Percentiles rank a stretch among this genome's conserved stretches.
Conservation (phyloP, 192 early-diverging fungal genomes). For the Rhizoclosmatium globosum region DNA sequence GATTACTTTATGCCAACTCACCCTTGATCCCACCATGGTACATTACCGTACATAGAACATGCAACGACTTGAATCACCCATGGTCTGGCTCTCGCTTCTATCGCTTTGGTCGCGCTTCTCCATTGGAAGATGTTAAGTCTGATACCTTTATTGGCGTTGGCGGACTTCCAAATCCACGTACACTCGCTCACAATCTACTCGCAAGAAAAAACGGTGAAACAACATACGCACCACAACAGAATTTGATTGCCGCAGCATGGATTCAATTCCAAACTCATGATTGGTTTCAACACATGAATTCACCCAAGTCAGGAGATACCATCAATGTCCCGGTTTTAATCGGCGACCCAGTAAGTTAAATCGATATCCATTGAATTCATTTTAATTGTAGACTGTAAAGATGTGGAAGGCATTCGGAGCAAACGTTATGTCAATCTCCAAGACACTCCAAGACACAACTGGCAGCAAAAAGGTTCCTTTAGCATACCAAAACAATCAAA, state of each 20-base stretch:
- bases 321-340: slow-evolving; percentile 37
- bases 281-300: slow-evolving; percentile 36
- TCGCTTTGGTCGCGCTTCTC: neutral
- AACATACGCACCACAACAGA: neutral
- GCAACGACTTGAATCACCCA: neutral
- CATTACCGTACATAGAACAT: neutral
- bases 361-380: neutral
- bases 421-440: neutral
- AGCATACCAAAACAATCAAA: slow-evolving; percentile 24
- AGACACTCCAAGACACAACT: slow-evolving; percentile 23
- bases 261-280: slow-evolving; percentile 52
- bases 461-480: neutral
- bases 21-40: neutral
- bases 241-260: slow-evolving; percentile 7
- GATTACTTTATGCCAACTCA: neutral
- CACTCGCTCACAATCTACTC: neutral
- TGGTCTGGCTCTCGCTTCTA: neutral
- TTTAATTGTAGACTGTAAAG: neutral
- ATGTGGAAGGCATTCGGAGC: neutral
- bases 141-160: neutral
- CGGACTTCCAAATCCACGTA: neutral
- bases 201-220: neutral
- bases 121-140: neutral
- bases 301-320: slow-evolving; percentile 8
- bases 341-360: slow-evolving; percentile 25